phyloP scores from a whole-genome alignment of 177 flowering plant species.

The Vitis hybrid region DNA sequence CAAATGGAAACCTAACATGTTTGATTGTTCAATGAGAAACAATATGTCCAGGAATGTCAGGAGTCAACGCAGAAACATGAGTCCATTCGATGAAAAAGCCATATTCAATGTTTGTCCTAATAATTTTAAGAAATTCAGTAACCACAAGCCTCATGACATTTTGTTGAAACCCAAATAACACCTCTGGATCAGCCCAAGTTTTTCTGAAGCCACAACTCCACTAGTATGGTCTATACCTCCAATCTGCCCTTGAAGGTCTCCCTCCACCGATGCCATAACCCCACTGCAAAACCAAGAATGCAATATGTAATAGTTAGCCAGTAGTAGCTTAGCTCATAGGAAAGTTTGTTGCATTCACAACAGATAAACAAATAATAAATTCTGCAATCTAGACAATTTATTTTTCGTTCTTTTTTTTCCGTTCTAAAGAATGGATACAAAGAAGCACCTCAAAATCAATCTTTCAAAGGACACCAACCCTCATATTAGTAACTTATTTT shows the following conservation, averaged over 20 bases:
- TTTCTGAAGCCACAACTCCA: not conserved
- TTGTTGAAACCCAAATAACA: not conserved
- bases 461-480: too few species aligned
- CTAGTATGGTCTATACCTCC: conserved; percentile 77
- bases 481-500: too few species aligned
- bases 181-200: not conserved
- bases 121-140: not conserved
- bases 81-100: not conserved
- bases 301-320: not conserved
- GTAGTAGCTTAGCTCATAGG: not conserved
- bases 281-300: conserved; percentile 49
- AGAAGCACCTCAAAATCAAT: too few species aligned
- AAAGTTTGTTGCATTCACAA: too few species aligned
- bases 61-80: not conserved
- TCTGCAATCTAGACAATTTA: too few species aligned
- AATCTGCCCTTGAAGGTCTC: conserved; percentile 66
- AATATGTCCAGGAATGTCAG: too few species aligned
- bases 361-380: too few species aligned
- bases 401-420: too few species aligned
- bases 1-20: too few species aligned
- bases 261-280: conserved; percentile 51
- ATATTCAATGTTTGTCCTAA: not conserved
- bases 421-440: too few species aligned
- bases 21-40: too few species aligned
- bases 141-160: not conserved